A percentile compares a stretch with the other conserved stretches of the same genome.
phyloP scores from a whole-genome alignment of 805 yeast species.

The Starmerella bombi region DNA sequence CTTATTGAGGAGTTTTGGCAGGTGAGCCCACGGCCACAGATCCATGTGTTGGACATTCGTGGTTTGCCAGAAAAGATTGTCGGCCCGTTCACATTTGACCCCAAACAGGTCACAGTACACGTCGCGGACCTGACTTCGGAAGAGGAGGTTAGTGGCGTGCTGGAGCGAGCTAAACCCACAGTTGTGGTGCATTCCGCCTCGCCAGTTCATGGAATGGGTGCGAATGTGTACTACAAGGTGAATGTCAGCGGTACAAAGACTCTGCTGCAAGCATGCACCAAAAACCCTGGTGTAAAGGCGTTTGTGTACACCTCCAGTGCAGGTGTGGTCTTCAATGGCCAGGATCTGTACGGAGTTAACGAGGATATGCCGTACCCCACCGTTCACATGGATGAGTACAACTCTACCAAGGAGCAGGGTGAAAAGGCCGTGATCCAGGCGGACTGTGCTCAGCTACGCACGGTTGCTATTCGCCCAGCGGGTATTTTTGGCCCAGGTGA shows the following conservation, averaged over 20 bases:
- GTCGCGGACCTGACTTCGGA: slow-evolving; percentile 75
- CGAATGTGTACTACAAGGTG: slow-evolving; percentile 72
- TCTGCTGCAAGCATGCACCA: slow-evolving; percentile 49
- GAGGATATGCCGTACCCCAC: slow-evolving; percentile 89
- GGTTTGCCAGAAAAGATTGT: slow-evolving; percentile 67
- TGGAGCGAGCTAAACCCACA: slow-evolving; percentile 44
- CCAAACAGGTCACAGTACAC: slow-evolving; percentile 42
- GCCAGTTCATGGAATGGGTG: slow-evolving; percentile 82
- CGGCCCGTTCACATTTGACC: slow-evolving; percentile 57
- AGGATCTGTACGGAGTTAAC: slow-evolving; percentile 79
- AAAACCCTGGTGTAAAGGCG: slow-evolving; percentile 38
- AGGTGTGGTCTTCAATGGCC: slow-evolving; percentile 95
- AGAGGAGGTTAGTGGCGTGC: slow-evolving; percentile 52
- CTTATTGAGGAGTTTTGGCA: slow-evolving; percentile 71
- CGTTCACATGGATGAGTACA: slow-evolving; percentile 91
- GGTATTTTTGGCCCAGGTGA: slow-evolving; percentile 99
- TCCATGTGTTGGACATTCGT: slow-evolving; percentile 83
- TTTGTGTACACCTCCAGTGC: slow-evolving; percentile 93
- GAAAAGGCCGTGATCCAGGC: slow-evolving; percentile 70
- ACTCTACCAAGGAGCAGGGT: slow-evolving; percentile 85
- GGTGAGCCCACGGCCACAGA: slow-evolving; percentile 49
- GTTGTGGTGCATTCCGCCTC: slow-evolving; percentile 93
- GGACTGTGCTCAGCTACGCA: slow-evolving; percentile 42
- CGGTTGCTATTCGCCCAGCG: slow-evolving; percentile 88
- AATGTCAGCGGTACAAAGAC: slow-evolving; percentile 81